A percentile compares a stretch with the other conserved stretches of the same genome.
phyloP scores from a whole-genome alignment of 2,329 filamentous ascomycete species.

The Thielaviopsis punctulata region DNA sequence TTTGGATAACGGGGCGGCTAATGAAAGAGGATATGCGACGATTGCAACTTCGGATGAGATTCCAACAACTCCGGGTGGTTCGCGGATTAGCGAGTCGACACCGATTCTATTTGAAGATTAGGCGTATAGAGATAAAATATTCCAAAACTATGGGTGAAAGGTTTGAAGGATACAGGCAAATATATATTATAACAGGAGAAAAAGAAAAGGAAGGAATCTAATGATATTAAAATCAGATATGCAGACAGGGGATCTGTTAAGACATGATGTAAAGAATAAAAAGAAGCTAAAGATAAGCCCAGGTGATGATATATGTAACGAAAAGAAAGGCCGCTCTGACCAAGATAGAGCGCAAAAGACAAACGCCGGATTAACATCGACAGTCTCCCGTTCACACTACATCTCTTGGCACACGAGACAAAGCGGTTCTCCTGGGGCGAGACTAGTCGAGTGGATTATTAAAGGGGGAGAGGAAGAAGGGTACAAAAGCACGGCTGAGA shows the following conservation, averaged over 20 bases:
- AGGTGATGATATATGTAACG: slow-evolving; percentile 1
- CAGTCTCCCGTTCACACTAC: background rate
- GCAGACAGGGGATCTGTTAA: slow-evolving; percentile 1
- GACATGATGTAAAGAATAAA: slow-evolving; percentile 5
- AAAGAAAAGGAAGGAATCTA: slow-evolving; percentile 2
- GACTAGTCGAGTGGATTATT: background rate
- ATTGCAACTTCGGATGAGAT: background rate
- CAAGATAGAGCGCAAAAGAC: slow-evolving; percentile 1
- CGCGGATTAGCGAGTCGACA: background rate
- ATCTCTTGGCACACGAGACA: background rate
- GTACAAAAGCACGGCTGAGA: too few relatives aligned
- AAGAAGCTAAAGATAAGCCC: background rate
- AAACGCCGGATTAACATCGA: too few relatives aligned
- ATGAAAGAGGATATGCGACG: slow-evolving; percentile 10
- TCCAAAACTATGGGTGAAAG: too few relatives aligned
- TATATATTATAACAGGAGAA: background rate
- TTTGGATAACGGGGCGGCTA: background rate
- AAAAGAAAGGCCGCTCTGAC: background rate
- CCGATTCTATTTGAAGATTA: background rate
- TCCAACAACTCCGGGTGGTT: background rate
- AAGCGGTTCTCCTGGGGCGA: background rate
- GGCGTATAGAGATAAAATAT: too few relatives aligned
- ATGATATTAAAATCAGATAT: slow-evolving; percentile 9
- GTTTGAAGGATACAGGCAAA: too few relatives aligned
- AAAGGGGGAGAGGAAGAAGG: too few relatives aligned